Base-by-base conservation (phyloP, 176 grass and related monocot genomes). In the Chrysopogon serrulatus region DNA sequence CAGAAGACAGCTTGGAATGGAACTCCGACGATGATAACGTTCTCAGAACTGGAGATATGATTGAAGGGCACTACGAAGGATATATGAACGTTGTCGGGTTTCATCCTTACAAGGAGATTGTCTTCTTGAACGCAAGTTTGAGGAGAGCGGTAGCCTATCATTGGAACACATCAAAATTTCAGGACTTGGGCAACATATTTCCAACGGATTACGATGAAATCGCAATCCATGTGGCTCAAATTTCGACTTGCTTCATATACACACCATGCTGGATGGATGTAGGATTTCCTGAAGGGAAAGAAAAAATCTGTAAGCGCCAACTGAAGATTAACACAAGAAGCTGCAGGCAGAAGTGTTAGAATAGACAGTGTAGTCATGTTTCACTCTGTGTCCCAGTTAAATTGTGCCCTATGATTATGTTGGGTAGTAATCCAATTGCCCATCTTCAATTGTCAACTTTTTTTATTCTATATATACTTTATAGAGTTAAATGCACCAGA, bases 21-120 rank as follows among this genome's bases (percentile, higher is more conserved):
- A 17, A 17, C 54, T 61, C 19, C 0, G 27, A 82, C 1, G 53
- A 61, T 8, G 68, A 82, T 0, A 31, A 31, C 31, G 70, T 73
- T 47, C 42, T 47, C 15, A 19, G 18, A 26, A 6, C 42, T 10
- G 70, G 31, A 3, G 24, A 73, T 31, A 73, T 17, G 41, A 7
- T 47, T 73, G 70, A 47, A 31, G 70, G 26, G 16, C 0, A 5
- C 42, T 81, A 19, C 18, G 8, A 1, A 2, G 79, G 33, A 7
- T 10, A 10, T 34, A 39, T 18, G 23, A 1, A 0, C n/a, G 6
- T 81, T 27, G 65, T 81, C 0, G 65, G 33, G 15, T 81, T 81
- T 39, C 79, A 81, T 71, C 47, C 79, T 59, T 59, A 57, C 48
- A 82, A 59, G 18, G 36, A 59, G 48, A 59, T 43, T 44, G 28